These are phyloP conservation scores for Pyrrhoderma lamaoense DNA, from an alignment of 1,284 basidiomycete genomes.

Conservation along the genomic window DNA sequence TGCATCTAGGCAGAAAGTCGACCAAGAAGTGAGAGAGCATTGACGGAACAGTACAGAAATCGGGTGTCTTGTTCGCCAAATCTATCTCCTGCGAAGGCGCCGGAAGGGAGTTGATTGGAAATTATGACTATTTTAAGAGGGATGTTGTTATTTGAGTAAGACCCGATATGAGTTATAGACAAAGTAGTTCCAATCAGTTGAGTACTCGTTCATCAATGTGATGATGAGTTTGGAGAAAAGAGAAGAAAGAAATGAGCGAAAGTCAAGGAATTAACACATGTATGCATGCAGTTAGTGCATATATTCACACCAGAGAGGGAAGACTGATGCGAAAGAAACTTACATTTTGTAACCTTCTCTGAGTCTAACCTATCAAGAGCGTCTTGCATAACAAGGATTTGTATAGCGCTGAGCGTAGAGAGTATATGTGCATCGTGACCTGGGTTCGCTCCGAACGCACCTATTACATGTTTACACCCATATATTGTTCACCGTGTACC, in stretches of 20 bases:
- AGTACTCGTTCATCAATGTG: no score
- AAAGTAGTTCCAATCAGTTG: no score
- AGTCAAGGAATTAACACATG: no score
- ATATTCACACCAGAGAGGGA: neutral
- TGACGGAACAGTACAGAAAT: slow-evolving; percentile 84
- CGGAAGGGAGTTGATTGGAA: slow-evolving; percentile 77
- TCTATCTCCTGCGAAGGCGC: slow-evolving; percentile 84
- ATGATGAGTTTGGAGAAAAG: no score
- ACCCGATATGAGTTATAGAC: no score
- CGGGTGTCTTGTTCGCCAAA: slow-evolving; percentile 92
- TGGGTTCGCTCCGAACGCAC: slow-evolving; percentile 88
- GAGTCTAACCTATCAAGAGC: slow-evolving; percentile 68
- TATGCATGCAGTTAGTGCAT: slow-evolving; percentile 1
- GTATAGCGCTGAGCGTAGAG: slow-evolving; percentile 85
- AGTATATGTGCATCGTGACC: slow-evolving; percentile 89
- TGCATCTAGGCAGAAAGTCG: slow-evolving; percentile 35
- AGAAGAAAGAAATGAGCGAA: no score
- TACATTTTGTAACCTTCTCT: slow-evolving; percentile 71
- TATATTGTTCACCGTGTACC: neutral
- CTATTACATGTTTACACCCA: slow-evolving; percentile 34
- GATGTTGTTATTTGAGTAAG: no score
- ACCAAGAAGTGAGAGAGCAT: slow-evolving; percentile 76
- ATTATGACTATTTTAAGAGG: slow-evolving; percentile 67
- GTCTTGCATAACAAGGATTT: slow-evolving; percentile 84
- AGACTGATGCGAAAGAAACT: slow-evolving; percentile 26